Conservation (phyloP, 2,329 filamentous ascomycete genomes). For the Apiospora malaysiana region DNA sequence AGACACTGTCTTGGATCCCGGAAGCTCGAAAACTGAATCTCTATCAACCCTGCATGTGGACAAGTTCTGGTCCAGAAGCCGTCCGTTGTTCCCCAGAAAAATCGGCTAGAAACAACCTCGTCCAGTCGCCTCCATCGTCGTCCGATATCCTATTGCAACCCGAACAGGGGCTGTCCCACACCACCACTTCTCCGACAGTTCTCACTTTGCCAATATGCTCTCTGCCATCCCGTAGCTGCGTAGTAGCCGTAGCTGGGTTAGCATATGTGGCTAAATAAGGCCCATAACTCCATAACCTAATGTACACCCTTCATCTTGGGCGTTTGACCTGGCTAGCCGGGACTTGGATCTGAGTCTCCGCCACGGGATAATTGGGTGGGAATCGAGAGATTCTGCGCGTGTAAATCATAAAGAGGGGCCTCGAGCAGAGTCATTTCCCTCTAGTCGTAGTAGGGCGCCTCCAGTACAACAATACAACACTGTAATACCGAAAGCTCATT, state of each 20-base stretch:
- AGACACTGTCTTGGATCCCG: background rate
- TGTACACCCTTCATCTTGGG: background rate
- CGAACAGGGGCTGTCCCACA: constrained; percentile 20
- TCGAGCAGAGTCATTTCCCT: constrained; percentile 7
- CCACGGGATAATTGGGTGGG: constrained; percentile 7
- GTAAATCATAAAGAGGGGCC: constrained; percentile 12
- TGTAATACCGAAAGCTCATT: background rate
- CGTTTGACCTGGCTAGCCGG: background rate
- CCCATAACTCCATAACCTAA: background rate
- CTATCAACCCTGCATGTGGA: background rate
- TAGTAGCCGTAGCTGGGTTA: background rate
- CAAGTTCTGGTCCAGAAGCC: background rate
- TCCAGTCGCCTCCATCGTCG: constrained; percentile 25
- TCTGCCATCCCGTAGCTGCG: background rate
- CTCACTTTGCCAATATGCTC: constrained; percentile 15
- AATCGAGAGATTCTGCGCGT: constrained; percentile 10
- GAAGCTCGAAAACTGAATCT: constrained; percentile 1
- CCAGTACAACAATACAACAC: constrained; percentile 8
- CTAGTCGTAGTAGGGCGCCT: background rate
- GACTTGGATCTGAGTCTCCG: background rate
- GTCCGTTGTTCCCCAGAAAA: background rate
- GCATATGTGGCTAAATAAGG: background rate
- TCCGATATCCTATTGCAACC: constrained; percentile 23
- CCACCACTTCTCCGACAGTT: constrained; percentile 26
- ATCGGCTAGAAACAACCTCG: constrained; percentile 10